Base-by-base conservation (phyloP, 805 yeast species). In the Hanseniaspora jakobsenii region DNA sequence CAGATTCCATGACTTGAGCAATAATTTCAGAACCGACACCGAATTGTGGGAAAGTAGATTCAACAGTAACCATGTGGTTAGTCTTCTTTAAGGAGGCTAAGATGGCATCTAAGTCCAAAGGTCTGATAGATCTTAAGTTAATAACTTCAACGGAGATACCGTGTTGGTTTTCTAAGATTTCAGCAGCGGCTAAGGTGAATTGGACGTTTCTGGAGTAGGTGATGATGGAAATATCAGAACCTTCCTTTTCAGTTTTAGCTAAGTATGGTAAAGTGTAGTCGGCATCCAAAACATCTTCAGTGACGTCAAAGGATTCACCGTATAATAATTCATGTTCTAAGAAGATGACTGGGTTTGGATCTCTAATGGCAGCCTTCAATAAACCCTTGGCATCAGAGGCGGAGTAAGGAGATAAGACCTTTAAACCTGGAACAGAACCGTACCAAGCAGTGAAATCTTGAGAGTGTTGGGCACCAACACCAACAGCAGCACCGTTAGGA, bases 401-500 rank as follows among this genome's bases (percentile, higher is more conserved):
- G 44, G 91, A 77, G 71, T 78, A 91, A 44, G 99, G 99, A 36
- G 94, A 84, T 40, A 91, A 68, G 32, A 91, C 99, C 72, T 91
- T 91, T 64, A 91, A 73, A 64, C 99, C 99, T 50, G 99, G 99
- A 56, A 91, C 86, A 42, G 93, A 71, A 53, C 95, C 97, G 69
- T 91, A 91, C 98, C 98, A 91, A 44, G 95, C 86, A 47, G 95
- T 73, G 66, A 77, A 91, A 69, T 86, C 94, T 70, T 91, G 99
- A 22, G 98, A 91, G 70, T 91, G 99, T 70, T 91, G 99, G 48
- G 99, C 99, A 57, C 77, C 99, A 55, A 91, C 98, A 76, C 97
- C 97, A 39, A 96, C 96, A 55, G 98, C 95, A 39, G 98, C 95
- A 67, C 98, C 99, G 66, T 91, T 91, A 50, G 99, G 97, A 59